Evolutionary conservation across 352 stramenopile species (phyloP), one percentile per base, ranked within the genome.

Genomic region (Pythium myriotylum): DNA sequence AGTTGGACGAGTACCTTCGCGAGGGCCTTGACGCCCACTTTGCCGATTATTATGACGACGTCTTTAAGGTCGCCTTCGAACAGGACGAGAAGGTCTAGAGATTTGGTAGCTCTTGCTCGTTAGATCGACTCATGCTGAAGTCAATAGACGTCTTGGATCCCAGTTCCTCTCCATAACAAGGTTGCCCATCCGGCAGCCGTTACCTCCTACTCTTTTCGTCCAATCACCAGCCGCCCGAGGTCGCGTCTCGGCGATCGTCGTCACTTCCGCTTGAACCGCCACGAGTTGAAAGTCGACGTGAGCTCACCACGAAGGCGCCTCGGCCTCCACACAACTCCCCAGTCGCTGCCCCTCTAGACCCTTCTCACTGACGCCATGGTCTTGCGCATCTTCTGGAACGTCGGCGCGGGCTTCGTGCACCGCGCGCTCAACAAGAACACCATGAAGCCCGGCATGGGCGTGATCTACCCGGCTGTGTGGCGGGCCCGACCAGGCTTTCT

Each of bases 1-100:
- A 94, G 59, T 77, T 99, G 42, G 89, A 97, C 39, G 95, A 99
- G 35, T 99, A 99, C 67, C 72, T 99, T 62, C 97, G 97, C 54
- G 81, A 99, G 59, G 96, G 95, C 33, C 73, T 99, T 29, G 88
- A 98, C 56, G 91, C 99, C 48, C 89, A 99, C 63, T 99, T 99
- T 73, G 97, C 96, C 43, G 89, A 97, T 62, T 93, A 96, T 71
- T 99, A 99, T 74, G 86, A 97, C 47, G 92, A 98, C 68, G 97
- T 99, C 47, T 98, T 91, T 72, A 88, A 96, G 58, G 82, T 97
- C 56, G 95, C 94, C 27, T 99, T 99, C 68, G 85, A 91, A 49
- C 52, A 77, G 41, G 54, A 67, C 12, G n/a, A 29, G 32, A 17
- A 62, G n/a, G n/a, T n/a, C 20, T 67, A 67, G 59, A 67, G 41